Conservation (phyloP, 2,329 filamentous ascomycete genomes). For the Arthrinium phaeospermum region DNA sequence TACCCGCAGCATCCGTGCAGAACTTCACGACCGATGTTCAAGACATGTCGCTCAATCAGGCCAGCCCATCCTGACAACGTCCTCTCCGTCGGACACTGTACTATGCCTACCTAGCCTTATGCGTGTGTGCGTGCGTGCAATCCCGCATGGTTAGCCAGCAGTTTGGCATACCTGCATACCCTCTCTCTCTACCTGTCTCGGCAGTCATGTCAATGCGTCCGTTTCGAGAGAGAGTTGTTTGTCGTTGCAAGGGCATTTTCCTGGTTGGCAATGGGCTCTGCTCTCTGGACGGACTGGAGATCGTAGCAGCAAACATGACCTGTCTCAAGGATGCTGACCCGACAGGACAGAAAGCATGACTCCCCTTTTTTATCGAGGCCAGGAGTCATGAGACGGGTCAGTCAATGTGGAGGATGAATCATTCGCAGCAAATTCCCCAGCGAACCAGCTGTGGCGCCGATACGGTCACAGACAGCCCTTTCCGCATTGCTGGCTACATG, state of each 20-base stretch:
- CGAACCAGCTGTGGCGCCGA: neutral
- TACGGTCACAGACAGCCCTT: neutral
- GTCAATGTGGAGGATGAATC: neutral
- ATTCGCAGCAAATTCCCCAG: constrained; percentile 10
- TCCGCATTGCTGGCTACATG: neutral
- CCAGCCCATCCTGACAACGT: neutral
- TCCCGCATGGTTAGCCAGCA: neutral
- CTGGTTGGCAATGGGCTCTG: neutral
- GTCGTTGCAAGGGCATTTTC: neutral
- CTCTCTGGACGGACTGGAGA: constrained; percentile 1
- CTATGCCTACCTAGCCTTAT: constrained; percentile 4
- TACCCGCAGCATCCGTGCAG: constrained; percentile 14
- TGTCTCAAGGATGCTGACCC: constrained; percentile 15
- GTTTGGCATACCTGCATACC: neutral
- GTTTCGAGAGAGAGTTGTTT: constrained; percentile 12
- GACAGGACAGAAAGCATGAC: neutral
- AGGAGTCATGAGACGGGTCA: constrained; percentile 10
- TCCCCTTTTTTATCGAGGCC: neutral
- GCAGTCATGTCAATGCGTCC: constrained; percentile 2
- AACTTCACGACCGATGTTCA: constrained; percentile 6
- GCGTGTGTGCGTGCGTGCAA: neutral
- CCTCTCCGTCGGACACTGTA: neutral
- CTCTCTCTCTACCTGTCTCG: neutral
- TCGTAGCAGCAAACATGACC: constrained; percentile 16
- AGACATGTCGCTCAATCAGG: constrained; percentile 13